These are phyloP conservation scores for Samsoniella hepiali DNA, from an alignment of 2,329 filamentous ascomycete genomes.

Conservation along the genomic window DNA sequence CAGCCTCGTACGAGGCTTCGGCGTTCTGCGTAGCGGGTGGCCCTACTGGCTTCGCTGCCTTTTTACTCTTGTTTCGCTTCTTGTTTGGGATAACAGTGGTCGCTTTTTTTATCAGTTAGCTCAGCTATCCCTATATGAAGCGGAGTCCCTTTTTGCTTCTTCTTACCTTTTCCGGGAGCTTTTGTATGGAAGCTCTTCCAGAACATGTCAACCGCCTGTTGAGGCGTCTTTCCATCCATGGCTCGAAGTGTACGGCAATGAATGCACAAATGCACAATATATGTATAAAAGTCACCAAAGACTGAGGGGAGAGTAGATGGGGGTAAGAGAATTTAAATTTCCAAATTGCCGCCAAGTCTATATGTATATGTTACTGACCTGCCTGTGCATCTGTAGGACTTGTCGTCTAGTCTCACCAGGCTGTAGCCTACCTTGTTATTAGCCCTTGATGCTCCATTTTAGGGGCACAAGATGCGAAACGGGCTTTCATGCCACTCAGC, in stretches of 20 bases:
- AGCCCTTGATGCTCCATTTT: no score
- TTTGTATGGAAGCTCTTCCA: conserved; percentile 18
- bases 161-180: conserved; percentile 13
- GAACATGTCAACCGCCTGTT: conserved; percentile 10
- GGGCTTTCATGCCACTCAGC: no score
- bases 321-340: no score
- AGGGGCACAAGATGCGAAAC: no score
- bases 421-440: no score
- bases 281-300: no score
- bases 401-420: no score
- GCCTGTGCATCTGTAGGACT: no score
- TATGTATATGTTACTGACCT: no score
- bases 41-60: conserved; percentile 50
- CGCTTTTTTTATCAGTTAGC: background rate
- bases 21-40: conserved; percentile 35
- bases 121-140: background rate
- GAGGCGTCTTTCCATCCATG: conserved; percentile 13
- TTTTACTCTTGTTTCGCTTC: conserved; percentile 22
- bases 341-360: no score
- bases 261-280: no score
- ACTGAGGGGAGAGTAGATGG: no score
- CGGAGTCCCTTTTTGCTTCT: background rate
- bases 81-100: background rate
- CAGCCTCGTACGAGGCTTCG: conserved; percentile 68
- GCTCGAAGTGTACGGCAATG: background rate